Base-by-base conservation (phyloP, 1,284 basidiomycete genomes). In the Cryptococcus amylolentus region DNA sequence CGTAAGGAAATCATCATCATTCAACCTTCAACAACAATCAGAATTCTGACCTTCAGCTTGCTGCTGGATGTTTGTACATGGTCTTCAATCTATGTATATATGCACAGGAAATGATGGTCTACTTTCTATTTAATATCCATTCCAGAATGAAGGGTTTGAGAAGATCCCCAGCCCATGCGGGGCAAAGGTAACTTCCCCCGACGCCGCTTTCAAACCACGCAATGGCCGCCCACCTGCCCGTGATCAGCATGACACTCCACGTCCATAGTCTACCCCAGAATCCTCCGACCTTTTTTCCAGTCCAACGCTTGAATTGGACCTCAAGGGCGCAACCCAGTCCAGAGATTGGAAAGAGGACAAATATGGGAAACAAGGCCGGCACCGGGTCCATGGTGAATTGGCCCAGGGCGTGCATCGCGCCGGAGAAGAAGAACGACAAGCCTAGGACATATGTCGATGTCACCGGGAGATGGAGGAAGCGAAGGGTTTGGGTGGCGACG, bases 161-260 rank as follows among this genome's bases (percentile, higher is more conserved):
- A 5, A 16, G 48, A 18, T 50, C 40, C 4, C 58, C 58, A 3
- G 50, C 53, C 9, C 46, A 50, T 9, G 52, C 54, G 5, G 60
- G 60, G 3, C 53, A 49, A 4, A 68, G 42, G 23, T 43, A 53
- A 28, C 50, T 57, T 3, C 67, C 72, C 0, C 66, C 72, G 4
- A 75, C 51, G 3, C 72, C 72, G 45, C 60, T 62, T 45, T 72
- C 69, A 43, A 76, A 54, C 71, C 73, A 76, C 1, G 67, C 61
- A 9, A 56, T 58, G 8, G 62, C 59, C 10, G 67, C 61, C n/a
- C 63, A 50, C 16, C 63, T 54, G 5, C 62, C 65, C 1, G 66
- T 62, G 6, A 42, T 44, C 10, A 71, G 45, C 45, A 75, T 62
- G 44, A 58, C 68, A 7, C 42, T 31, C 68, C 68, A 70, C 13